Evolutionary conservation across 2,329 filamentous ascomycete genomes (phyloP).

Genomic region (Claviceps fusiformis): DNA sequence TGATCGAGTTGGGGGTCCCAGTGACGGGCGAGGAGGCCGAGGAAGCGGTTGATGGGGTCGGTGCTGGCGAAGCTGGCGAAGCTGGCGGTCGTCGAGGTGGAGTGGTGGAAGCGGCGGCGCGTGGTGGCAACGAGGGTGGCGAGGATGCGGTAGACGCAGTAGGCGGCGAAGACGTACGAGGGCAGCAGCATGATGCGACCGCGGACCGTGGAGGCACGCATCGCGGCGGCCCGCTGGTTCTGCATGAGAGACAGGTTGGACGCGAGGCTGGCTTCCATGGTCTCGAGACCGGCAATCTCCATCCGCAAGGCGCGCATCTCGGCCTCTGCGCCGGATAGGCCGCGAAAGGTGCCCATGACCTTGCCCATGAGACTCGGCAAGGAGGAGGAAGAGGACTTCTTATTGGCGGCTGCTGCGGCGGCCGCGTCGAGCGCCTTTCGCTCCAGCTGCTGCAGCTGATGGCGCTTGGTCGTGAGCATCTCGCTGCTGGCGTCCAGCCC

Average conservation of each 20-base stretch:
- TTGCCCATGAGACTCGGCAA: conserved; percentile 52
- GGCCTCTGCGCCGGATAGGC: conserved; percentile 43
- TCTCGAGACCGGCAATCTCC: conserved; percentile 66
- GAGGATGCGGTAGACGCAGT: conserved; percentile 72
- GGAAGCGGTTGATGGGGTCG: conserved; percentile 73
- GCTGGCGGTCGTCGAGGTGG: conserved; percentile 10
- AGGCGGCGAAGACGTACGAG: conserved; percentile 59
- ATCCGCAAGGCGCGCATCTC: conserved; percentile 52
- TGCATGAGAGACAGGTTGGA: conserved; percentile 51
- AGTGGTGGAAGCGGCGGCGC: conserved; percentile 32
- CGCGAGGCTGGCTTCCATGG: conserved; percentile 61
- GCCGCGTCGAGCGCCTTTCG: conserved; percentile 32
- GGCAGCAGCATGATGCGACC: conserved; percentile 51
- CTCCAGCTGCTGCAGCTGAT: conserved; percentile 56
- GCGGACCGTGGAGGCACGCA: conserved; percentile 50
- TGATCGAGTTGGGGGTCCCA: conserved; percentile 76
- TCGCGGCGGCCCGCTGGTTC: conserved; percentile 47
- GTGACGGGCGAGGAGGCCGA: conserved; percentile 68
- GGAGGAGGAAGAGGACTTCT: conserved; percentile 6
- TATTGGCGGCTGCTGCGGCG: conserved; percentile 28
- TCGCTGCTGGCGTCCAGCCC: conserved; percentile 68
- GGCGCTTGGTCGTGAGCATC: conserved; percentile 63
- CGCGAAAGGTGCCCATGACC: conserved; percentile 57
- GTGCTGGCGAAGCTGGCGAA: conserved; percentile 46
- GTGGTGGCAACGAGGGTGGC: conserved; percentile 57